A percentile compares a stretch with the other conserved stretches of the same genome.
Conservation (phyloP, 768 basidiomycete species). For the Suillus americanus region DNA sequence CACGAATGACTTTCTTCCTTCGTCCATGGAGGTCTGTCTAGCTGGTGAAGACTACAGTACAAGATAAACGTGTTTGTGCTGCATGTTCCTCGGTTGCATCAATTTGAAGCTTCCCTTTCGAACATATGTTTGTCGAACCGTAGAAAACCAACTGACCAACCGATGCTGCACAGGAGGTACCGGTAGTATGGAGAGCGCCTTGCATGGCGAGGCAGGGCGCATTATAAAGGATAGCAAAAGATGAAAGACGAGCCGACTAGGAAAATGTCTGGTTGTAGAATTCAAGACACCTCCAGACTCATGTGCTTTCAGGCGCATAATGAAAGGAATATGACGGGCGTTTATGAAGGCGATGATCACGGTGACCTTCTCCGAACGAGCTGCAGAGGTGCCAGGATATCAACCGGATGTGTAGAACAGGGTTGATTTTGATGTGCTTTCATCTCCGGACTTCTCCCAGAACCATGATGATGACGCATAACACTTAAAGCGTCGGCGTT, state of each 20-base stretch:
- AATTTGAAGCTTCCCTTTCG: not conserved
- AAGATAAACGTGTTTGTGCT: not conserved
- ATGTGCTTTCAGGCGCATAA: not conserved
- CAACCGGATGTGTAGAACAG: constrained; percentile 50
- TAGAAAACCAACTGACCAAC: not conserved
- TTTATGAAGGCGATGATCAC: not conserved
- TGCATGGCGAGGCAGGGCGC: not conserved
- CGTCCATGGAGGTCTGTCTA: too few species aligned
- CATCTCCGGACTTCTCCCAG: constrained; percentile 34
- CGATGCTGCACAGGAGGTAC: not conserved
- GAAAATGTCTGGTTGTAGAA: not conserved
- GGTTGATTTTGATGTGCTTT: constrained; percentile 62
- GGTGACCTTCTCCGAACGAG: constrained; percentile 25
- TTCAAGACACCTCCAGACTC: not conserved
- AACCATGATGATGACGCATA: constrained; percentile 36
- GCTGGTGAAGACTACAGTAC: too few species aligned
- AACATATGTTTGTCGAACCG: not conserved
- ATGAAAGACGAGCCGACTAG: not conserved
- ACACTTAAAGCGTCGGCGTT: constrained; percentile 26
- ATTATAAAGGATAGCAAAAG: not conserved
- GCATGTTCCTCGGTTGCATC: not conserved
- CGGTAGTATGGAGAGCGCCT: not conserved
- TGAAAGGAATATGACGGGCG: not conserved
- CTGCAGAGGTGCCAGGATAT: constrained; percentile 53
- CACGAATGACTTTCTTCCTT: not conserved